Evolutionary conservation across 306 rosid species (phyloP).

Genomic region (Prunus fruticosa): DNA sequence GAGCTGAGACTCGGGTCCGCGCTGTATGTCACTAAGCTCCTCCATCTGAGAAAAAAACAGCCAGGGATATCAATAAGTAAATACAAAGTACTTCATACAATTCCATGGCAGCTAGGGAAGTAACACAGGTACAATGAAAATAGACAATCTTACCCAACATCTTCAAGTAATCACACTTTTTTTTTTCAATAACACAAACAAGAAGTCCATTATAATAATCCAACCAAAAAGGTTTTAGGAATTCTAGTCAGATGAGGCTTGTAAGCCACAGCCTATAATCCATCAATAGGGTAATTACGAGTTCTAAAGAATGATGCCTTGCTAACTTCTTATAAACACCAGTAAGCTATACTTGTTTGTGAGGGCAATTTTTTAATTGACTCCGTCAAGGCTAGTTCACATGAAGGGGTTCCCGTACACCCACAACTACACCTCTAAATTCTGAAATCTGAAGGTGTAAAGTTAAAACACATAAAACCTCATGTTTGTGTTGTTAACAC

Average conservation of each 20-base stretch:
- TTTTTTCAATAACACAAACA: background rate
- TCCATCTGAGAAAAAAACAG: slow-evolving; percentile 1
- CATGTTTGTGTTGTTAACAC: background rate
- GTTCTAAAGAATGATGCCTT: no score
- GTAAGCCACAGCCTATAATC: no score
- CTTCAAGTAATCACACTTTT: no score
- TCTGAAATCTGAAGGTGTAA: background rate
- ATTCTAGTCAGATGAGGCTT: no score
- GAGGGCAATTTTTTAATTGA: no score
- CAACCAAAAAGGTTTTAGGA: background rate
- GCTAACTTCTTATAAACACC: no score
- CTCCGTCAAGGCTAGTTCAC: no score
- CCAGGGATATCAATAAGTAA: background rate
- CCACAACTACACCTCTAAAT: no score
- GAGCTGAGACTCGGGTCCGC: slow-evolving; percentile 25
- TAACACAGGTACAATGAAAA: no score
- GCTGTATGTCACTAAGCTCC: slow-evolving; percentile 28
- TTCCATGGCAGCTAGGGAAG: background rate
- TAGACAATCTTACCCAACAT: background rate
- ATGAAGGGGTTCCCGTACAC: no score
- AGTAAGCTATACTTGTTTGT: no score
- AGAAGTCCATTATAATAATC: background rate
- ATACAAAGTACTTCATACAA: background rate
- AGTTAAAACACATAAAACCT: background rate
- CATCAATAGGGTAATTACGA: no score